phyloP scores from a whole-genome alignment of 1,284 basidiomycete genomes.

The Fomitiporia mediterranea region DNA sequence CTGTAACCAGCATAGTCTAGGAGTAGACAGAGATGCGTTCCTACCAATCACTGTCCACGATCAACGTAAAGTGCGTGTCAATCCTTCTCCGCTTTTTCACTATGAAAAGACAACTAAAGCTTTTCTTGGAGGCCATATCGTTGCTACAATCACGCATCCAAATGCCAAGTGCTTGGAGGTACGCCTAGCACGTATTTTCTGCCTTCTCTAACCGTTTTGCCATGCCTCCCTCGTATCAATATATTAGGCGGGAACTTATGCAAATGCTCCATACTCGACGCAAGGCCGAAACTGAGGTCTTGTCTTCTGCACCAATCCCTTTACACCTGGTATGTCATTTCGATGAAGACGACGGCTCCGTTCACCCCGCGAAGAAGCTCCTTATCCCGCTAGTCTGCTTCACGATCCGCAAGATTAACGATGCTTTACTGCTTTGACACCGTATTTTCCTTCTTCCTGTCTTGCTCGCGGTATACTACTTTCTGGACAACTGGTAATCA shows the following conservation, averaged over 20 bases:
- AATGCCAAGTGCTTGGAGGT: conserved; percentile 72
- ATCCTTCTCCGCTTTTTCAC: neutral
- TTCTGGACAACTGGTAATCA: neutral
- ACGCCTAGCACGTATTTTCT: conserved; percentile 26
- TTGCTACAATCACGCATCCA: conserved; percentile 48
- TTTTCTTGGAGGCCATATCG: conserved; percentile 48
- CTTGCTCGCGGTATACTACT: neutral
- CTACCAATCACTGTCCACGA: conserved; percentile 71
- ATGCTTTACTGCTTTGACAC: neutral
- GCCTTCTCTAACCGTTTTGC: neutral
- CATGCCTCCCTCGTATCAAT: neutral
- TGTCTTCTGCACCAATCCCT: conserved; percentile 32
- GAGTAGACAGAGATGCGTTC: conserved; percentile 54
- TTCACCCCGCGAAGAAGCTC: neutral
- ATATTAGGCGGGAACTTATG: conserved; percentile 67
- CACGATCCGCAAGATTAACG: conserved; percentile 8
- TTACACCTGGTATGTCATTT: neutral
- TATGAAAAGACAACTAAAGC: neutral
- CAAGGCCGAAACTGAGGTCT: conserved; percentile 87
- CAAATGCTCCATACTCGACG: conserved; percentile 72
- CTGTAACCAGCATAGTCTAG: conserved; percentile 41
- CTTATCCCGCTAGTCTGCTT: conserved; percentile 9
- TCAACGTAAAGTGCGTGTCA: conserved; percentile 56
- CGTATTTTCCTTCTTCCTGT: neutral
- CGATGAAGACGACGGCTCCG: neutral